These are phyloP conservation scores for Gaeumannomyces sp. DNA, from an alignment of 2,329 filamentous ascomycete genomes.

Conservation along the genomic window DNA sequence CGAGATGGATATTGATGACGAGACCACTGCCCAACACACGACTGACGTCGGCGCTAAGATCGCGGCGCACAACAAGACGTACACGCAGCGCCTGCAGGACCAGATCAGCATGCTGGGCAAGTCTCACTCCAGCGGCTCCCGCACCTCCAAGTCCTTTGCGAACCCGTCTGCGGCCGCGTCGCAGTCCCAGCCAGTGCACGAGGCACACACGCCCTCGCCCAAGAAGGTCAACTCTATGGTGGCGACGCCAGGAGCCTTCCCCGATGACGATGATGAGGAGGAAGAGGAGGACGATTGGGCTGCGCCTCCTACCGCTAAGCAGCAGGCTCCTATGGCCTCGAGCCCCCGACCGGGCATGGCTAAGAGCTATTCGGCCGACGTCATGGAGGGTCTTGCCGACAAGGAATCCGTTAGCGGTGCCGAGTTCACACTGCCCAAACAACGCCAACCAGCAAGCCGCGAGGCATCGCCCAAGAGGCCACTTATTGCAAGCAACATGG, in stretches of 20 bases:
- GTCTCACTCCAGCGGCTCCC: conserved; percentile 41
- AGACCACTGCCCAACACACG: conserved; percentile 34
- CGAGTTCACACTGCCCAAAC: conserved; percentile 39
- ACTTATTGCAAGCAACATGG: conserved; percentile 26
- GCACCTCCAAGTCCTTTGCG: conserved; percentile 42
- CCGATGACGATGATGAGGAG: conserved; percentile 46
- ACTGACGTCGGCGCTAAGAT: conserved; percentile 41
- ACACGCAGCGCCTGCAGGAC: conserved; percentile 89
- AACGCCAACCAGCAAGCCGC: conserved; percentile 26
- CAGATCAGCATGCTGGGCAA: conserved; percentile 73
- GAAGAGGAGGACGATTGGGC: conserved; percentile 61
- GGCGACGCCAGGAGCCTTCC: conserved; percentile 53
- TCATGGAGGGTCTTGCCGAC: conserved; percentile 50
- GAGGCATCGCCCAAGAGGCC: conserved; percentile 30
- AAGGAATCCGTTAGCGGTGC: conserved; percentile 42
- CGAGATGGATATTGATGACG: conserved; percentile 45
- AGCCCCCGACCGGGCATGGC: conserved; percentile 45
- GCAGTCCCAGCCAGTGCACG: conserved; percentile 14
- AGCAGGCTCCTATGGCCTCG: conserved; percentile 27
- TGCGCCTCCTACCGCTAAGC: conserved; percentile 39
- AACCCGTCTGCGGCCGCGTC: conserved; percentile 30
- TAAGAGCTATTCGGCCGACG: conserved; percentile 57
- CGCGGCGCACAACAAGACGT: conserved; percentile 71
- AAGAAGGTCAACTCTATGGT: conserved; percentile 24
- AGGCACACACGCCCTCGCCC: conserved; percentile 24